Evolutionary conservation across 2,329 filamentous ascomycete genomes (phyloP), one percentile per base, ranked within the genome.

Genomic region (Rhynchosporium agropyri): DNA sequence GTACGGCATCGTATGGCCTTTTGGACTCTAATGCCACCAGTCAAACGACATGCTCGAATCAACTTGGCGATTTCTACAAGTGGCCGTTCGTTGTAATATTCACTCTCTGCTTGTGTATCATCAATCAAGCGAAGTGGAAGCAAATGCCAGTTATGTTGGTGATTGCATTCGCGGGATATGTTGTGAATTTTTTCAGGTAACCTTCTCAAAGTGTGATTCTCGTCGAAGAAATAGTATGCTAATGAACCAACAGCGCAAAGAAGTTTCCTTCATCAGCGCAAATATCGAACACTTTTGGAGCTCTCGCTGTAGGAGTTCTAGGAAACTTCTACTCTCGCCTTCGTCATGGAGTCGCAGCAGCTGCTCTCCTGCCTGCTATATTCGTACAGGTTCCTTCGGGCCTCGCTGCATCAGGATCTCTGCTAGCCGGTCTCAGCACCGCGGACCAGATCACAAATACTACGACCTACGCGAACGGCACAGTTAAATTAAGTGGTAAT

Each of bases 361-460:
- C 91, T 0, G 89, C 90, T 1, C 91, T 97, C 81, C 78, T 97
- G 9, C 92, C 92, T 0, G 92, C 89, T 4, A 96, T 97, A 67
- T 96, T 96, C 66, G 83, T 88, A 1, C 85, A 87, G 67, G 85
- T 88, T 31, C 85, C 85, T 0, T 84, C 82, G 26, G 84, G 85
- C 33, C 76, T 88, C n/a, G 85, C 85, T 3, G 84, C 83, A 0
- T 80, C 80, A 33, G 85, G 85, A 0, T 85, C 83, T 13, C 76
- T 88, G 20, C 74, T 88, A 4, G 81, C 83, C 7, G 85, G 86
- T 15, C 76, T 89, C 60, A 79, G 78, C 4, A 81, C 79, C 5
- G 85, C 86, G 0, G 79, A 88, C 65, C 77, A 81, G 58, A 79
- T 86, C 50, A 84, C 79, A 5, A 74, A 74, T 58, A 61, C 64